Evolutionary conservation across 2,329 filamentous ascomycete genomes (phyloP).

Genomic region (Capronia epimyces): DNA sequence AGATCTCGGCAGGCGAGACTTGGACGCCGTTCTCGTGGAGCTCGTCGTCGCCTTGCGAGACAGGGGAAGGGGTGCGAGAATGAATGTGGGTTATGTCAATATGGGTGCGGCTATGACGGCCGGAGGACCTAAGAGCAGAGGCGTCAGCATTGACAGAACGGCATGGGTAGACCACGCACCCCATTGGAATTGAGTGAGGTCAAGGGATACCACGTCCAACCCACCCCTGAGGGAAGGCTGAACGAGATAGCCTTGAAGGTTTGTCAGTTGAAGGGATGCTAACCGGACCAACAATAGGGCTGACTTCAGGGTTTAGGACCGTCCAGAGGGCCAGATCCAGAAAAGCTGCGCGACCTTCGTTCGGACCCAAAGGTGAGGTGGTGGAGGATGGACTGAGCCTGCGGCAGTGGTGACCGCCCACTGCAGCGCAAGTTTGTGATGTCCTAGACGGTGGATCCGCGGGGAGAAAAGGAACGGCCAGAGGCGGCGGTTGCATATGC

Average conservation of each 20-base stretch:
- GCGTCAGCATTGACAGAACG: conserved; percentile 17
- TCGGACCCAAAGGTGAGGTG: neutral
- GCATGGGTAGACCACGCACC: conserved; percentile 22
- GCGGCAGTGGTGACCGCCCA: conserved; percentile 16
- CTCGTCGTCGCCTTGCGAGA: conserved; percentile 43
- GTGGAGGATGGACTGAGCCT: conserved; percentile 4
- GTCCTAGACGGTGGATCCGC: conserved; percentile 22
- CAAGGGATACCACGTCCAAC: conserved; percentile 29
- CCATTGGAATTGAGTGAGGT: conserved; percentile 27
- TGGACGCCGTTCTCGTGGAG: conserved; percentile 40
- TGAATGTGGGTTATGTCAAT: conserved; percentile 36
- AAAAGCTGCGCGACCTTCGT: conserved; percentile 4
- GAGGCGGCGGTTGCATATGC: conserved; percentile 16
- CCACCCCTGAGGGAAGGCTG: conserved; percentile 23
- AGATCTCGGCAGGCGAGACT: conserved; percentile 35
- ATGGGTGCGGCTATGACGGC: conserved; percentile 43
- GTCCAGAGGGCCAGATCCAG: conserved; percentile 22
- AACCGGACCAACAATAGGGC: conserved; percentile 24
- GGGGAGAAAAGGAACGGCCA: conserved; percentile 24
- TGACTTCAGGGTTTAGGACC: conserved; percentile 19
- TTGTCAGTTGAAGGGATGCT: conserved; percentile 28
- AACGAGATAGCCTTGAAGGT: conserved; percentile 29
- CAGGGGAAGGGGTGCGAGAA: conserved; percentile 38
- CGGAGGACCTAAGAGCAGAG: conserved; percentile 14
- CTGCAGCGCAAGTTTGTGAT: conserved; percentile 11